Evolutionary conservation across 139 green algal genomes (phyloP).

Genomic region (Monoraphidium neglectum): DNA sequence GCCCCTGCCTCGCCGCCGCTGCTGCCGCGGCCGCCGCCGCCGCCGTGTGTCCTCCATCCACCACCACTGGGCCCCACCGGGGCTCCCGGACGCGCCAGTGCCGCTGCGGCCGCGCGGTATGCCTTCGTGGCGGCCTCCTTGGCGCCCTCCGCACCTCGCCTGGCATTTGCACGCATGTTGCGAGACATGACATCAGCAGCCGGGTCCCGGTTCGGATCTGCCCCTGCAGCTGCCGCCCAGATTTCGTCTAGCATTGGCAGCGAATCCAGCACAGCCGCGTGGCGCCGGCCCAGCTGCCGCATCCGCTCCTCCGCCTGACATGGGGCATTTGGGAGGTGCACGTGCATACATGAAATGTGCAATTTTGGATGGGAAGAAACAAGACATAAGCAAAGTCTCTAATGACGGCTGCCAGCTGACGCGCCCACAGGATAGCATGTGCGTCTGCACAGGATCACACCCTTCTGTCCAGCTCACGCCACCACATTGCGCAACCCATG

Average conservation of each 20-base stretch:
- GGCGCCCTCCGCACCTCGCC: too few species aligned
- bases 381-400: not conserved
- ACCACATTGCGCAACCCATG: not conserved
- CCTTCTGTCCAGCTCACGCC: not conserved
- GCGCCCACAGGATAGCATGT: not conserved
- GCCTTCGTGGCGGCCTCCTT: too few species aligned
- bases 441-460: too few species aligned
- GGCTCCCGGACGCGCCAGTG: too few species aligned
- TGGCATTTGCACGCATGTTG: too few species aligned
- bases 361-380: not conserved
- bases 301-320: not conserved
- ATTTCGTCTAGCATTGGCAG: slow-evolving; percentile 9
- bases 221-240: slow-evolving; percentile 6
- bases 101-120: too few species aligned
- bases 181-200: too few species aligned
- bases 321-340: not conserved
- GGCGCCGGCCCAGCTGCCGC: not conserved
- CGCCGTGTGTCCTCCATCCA: too few species aligned
- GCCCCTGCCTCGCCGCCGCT: too few species aligned
- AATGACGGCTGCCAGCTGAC: not conserved
- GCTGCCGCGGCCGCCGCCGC: too few species aligned
- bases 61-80: too few species aligned
- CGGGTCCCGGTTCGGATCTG: not conserved
- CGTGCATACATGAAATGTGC: not conserved
- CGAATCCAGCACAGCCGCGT: not conserved